Evolutionary conservation across 2,329 filamentous ascomycete species (phyloP), one percentile per base, ranked within the genome.

Genomic region (Penicillium polonicum): DNA sequence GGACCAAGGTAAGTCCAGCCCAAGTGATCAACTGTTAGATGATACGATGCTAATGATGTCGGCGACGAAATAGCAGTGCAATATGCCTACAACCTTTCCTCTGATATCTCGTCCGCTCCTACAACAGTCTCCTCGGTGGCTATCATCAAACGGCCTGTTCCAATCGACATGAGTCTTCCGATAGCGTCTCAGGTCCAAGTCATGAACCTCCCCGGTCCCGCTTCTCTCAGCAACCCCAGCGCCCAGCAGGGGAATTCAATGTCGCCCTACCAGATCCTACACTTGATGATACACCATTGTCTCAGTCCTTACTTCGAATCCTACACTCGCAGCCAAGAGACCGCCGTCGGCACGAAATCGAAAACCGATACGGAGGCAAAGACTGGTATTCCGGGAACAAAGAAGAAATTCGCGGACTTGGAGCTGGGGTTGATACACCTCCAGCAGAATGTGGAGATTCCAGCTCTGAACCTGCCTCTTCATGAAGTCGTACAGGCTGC

Each of bases 371-470:
- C 90, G 50, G 94, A 97, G 70, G 87, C 90, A 44, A 95, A 96
- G 79, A 96, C 91, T 19, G 94, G 94, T 59, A 92, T 99, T 61
- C 92, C 94, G 17, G 91, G 93, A n/a, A 93, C 94, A 21, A 96
- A 96, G 82, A 96, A 96, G 84, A 91, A 92, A 70, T 88, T 97
- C 74, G 94, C 93, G 50, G 95, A 99, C 74, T 79, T 99, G 65
- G 92, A 96, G 74, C 82, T 96, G 67, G 94, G 89, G 65, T 80
- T 99, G 69, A 83, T 92, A 57, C 93, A 99, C 70, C 82, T 99
- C 54, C 92, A 97, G 76, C 92, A 99, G 75, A 97, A 99, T 76
- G 92, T 96, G 55, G 95, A 99, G 75, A 97, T 99, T 52, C 94
- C 94, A 21, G 91, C 96, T 68, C 84, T 97, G 51, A 89, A 90